phyloP scores from a whole-genome alignment of 2,329 filamentous ascomycete species.

The Mollisiaceae sp. region DNA sequence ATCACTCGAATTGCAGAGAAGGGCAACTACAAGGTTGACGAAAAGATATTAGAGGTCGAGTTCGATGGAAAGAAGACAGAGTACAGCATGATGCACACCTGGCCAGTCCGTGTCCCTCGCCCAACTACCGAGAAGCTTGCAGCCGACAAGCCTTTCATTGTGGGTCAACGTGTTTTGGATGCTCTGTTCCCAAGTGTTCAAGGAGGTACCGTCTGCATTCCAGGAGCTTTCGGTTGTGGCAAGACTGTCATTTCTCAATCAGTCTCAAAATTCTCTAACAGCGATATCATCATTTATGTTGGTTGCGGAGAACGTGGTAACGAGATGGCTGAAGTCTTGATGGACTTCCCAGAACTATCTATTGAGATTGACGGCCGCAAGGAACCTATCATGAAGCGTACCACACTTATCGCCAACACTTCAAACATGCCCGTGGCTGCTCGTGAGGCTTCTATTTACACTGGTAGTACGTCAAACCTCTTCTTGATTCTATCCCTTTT shows the following conservation, averaged over 20 bases:
- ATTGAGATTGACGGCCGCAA: slow-evolving; percentile 93
- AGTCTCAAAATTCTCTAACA: slow-evolving; percentile 99
- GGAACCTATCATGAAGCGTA: slow-evolving; percentile 99
- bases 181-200: slow-evolving; percentile 95
- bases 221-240: slow-evolving; percentile 96
- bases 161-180: slow-evolving; percentile 95
- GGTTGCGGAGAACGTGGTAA: slow-evolving; percentile 92
- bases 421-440: slow-evolving; percentile 99
- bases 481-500: not conserved
- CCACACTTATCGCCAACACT: slow-evolving; percentile 96
- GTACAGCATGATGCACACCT: slow-evolving; percentile 98
- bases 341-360: slow-evolving; percentile 98
- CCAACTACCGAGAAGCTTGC: slow-evolving; percentile 91
- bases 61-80: slow-evolving; percentile 96
- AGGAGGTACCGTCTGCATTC: slow-evolving; percentile 97
- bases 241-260: slow-evolving; percentile 99
- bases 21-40: slow-evolving; percentile 90
- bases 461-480: slow-evolving; percentile 53
- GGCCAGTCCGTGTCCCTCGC: slow-evolving; percentile 95
- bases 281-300: slow-evolving; percentile 97
- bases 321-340: slow-evolving; percentile 99
- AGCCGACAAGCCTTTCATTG: slow-evolving; percentile 88
- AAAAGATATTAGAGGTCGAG: slow-evolving; percentile 94
- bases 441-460: slow-evolving; percentile 98
- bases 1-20: slow-evolving; percentile 90